These are phyloP conservation scores for Chalaropsis ovoidea DNA, from an alignment of 2,329 filamentous ascomycete genomes.

Conservation along the genomic window DNA sequence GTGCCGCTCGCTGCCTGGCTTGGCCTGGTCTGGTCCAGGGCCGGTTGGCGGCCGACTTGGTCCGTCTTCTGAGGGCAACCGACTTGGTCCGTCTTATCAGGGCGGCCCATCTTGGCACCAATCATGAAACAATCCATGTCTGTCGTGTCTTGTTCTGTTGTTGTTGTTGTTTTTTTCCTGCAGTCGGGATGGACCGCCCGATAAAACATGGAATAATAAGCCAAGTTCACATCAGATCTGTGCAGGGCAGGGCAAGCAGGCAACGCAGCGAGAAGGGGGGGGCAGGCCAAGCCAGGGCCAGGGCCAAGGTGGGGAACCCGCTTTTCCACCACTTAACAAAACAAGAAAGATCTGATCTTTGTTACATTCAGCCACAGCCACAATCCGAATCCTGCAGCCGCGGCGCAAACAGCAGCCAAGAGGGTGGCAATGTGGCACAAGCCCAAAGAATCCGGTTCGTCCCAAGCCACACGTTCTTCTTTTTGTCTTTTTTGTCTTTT, in stretches of 20 bases:
- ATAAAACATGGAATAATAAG: background rate
- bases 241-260: background rate
- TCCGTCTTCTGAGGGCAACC: background rate
- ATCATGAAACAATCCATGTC: background rate
- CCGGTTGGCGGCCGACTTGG: too few species aligned
- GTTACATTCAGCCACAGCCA: background rate
- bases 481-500: background rate
- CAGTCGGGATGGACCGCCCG: background rate
- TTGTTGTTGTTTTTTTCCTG: background rate
- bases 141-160: background rate
- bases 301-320: too few species aligned
- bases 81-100: background rate
- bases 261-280: background rate
- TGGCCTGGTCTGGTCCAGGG: too few species aligned
- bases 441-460: background rate
- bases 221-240: background rate
- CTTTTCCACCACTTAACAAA: too few species aligned
- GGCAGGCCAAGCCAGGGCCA: background rate
- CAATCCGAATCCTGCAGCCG: too few species aligned
- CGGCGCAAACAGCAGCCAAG: background rate
- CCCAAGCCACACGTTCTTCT: slow-evolving; percentile 4
- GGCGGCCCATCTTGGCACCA: background rate
- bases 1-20: too few species aligned
- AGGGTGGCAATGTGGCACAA: background rate
- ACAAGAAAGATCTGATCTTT: background rate